A percentile compares a stretch with the other conserved stretches of the same genome.
Conservation (phyloP, 169 alveolate species). For the Eimeria acervulina region DNA sequence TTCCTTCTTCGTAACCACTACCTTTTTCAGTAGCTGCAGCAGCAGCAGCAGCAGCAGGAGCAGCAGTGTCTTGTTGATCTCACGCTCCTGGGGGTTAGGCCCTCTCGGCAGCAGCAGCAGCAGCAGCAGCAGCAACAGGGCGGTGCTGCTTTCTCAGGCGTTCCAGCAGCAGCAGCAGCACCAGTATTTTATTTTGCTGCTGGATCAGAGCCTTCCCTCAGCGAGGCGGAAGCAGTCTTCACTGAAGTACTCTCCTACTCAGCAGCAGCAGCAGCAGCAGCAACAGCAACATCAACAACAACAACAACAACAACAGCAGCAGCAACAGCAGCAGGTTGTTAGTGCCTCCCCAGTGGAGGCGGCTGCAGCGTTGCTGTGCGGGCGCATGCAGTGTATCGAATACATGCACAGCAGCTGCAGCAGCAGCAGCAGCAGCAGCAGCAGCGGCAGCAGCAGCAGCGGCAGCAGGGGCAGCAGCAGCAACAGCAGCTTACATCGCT, state of each 20-base stretch:
- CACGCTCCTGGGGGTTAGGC: background rate
- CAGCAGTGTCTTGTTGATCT: background rate
- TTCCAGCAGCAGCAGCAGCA: background rate
- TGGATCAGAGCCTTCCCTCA: background rate
- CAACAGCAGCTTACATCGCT: background rate
- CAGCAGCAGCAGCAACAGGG: conserved; percentile 4
- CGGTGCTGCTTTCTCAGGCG: background rate
- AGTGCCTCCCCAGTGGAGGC: background rate
- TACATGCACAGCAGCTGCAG: conserved; percentile 29
- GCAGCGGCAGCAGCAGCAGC: conserved; percentile 38
- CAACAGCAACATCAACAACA: background rate
- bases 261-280: background rate
- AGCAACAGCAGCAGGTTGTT: background rate
- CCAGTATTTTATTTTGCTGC: background rate
- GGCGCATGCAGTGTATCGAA: conserved; percentile 21
- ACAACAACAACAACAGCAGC: background rate
- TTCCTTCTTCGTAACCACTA: background rate
- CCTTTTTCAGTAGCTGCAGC: background rate
- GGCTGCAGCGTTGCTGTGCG: background rate
- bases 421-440: conserved; percentile 38
- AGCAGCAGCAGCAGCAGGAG: conserved; percentile 26
- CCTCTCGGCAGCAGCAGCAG: conserved; percentile 17
- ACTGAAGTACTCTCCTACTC: background rate
- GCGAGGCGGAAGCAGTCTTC: background rate
- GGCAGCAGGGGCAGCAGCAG: conserved; percentile 33